Evolutionary conservation across 73 alveolate species (phyloP).

Genomic region (Paramecium primaurelia): DNA sequence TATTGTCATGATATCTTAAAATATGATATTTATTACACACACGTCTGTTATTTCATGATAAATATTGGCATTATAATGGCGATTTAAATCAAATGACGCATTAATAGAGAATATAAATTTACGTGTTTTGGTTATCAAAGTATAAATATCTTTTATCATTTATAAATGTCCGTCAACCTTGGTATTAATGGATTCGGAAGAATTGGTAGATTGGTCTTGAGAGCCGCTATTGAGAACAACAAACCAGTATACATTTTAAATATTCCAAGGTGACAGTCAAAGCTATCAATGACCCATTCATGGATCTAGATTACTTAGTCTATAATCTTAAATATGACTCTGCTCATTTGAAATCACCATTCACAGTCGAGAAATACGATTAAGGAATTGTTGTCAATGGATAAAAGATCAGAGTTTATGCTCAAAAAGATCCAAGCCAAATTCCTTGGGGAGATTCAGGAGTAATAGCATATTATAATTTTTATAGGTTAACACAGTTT

Average conservation of each 20-base stretch:
- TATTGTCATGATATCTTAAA: not conserved
- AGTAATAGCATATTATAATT: not conserved
- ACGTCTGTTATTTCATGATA: not conserved
- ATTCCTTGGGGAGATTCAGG: constrained; percentile 91
- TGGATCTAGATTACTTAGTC: constrained; percentile 77
- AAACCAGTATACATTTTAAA: constrained; percentile 69
- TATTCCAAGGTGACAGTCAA: constrained; percentile 64
- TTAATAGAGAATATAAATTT: not conserved
- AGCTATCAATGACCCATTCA: constrained; percentile 77
- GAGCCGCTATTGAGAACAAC: constrained; percentile 83
- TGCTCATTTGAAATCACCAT: constrained; percentile 68
- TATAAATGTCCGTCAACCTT: constrained; percentile 71
- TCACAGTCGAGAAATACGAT: constrained; percentile 57
- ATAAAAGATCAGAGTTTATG: constrained; percentile 70
- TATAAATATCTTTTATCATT: constrained; percentile 11
- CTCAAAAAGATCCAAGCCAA: constrained; percentile 84
- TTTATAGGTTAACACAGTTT: constrained; percentile 77
- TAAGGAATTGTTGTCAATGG: constrained; percentile 84
- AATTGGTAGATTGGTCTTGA: constrained; percentile 93
- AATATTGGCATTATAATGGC: not conserved
- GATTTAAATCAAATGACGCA: not conserved
- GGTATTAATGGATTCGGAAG: constrained; percentile 98
- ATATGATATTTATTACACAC: not conserved
- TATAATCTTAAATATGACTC: constrained; percentile 79
- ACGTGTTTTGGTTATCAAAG: constrained; percentile 13